Base-by-base conservation (phyloP, 192 early-diverging fungal genomes). In the Spinellus fusiger region DNA sequence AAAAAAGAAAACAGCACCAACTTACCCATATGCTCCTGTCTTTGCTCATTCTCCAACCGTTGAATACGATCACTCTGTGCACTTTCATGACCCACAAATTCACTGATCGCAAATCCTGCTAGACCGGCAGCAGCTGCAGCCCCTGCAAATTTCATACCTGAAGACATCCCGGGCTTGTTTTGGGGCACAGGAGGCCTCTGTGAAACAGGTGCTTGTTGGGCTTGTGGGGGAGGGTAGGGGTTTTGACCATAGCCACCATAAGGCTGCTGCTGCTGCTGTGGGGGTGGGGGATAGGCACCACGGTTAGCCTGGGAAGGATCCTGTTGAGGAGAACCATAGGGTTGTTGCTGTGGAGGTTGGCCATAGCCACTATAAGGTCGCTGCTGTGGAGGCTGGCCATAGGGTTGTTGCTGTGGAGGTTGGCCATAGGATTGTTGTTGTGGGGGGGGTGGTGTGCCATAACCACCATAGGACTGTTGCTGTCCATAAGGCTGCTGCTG, bases 71-170 rank as follows among this genome's bases (percentile, higher is more conserved):
- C 57, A 33, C 48, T 49, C 46, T 73, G 54, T 22, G 66, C 60
- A 12, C 63, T 50, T 28, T 66, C 61, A 49, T 73, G 70, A 20
- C 59, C 60, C 5, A 73, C n/a, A 27, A 73, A 58, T 38, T 61
- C 61, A 32, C 70, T 64, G 25, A 67, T 49, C n/a, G 61, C 64
- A 40, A 67, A 53, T 13, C 70, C 70, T 48, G 58, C 70, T 26
- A 66, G 55, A 48, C 55, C 50, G 20, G 54, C 70, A 34, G 23
- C 59, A 2, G 59, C 70, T 16, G 65, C 60, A 31, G 49, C 64
- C 28, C 54, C 70, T 32, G 65, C 70, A 22, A 73, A 20, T 32
- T 63, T 67, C 40, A 56, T 50, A 38, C 65, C 70, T 6, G 60
- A 57, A 8, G 58, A 59, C 49, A 63, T 54, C 34, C 61, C 62